Conservation (phyloP, 306 rosid genomes). For the Pterocarpus santalinus region DNA sequence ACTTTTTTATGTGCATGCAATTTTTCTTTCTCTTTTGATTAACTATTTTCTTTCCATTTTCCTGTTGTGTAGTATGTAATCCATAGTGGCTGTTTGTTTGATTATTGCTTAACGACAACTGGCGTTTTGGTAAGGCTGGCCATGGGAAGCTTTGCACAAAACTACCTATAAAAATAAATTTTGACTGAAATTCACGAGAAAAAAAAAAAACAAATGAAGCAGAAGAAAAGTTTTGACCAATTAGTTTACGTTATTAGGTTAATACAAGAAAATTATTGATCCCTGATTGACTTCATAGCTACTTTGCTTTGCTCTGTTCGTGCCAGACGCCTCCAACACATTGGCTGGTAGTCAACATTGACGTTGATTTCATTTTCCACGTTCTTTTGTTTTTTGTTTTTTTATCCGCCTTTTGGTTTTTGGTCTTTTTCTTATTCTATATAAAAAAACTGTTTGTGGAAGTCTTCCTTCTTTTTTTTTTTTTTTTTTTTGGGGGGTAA, state of each 20-base stretch:
- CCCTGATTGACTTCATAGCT: slow-evolving; percentile 22
- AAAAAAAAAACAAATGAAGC: too few relatives aligned
- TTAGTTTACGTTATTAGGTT: background rate
- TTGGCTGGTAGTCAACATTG: slow-evolving; percentile 35
- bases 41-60: too few relatives aligned
- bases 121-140: too few relatives aligned
- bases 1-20: too few relatives aligned
- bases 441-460: background rate
- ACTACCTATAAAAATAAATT: background rate
- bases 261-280: background rate
- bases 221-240: background rate
- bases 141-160: too few relatives aligned
- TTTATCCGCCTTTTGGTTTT: background rate
- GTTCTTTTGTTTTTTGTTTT: background rate
- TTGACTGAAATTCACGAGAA: background rate
- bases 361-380: slow-evolving; percentile 39
- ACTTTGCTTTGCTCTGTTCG: background rate
- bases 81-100: too few relatives aligned
- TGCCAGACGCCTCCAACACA: background rate
- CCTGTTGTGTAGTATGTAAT: too few relatives aligned
- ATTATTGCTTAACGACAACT: too few relatives aligned
- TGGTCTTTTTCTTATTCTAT: background rate
- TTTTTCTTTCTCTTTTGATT: too few relatives aligned
- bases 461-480: background rate
- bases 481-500: background rate